phyloP scores from a whole-genome alignment of 148 eudicot species.

The Rhododendron vialii region DNA sequence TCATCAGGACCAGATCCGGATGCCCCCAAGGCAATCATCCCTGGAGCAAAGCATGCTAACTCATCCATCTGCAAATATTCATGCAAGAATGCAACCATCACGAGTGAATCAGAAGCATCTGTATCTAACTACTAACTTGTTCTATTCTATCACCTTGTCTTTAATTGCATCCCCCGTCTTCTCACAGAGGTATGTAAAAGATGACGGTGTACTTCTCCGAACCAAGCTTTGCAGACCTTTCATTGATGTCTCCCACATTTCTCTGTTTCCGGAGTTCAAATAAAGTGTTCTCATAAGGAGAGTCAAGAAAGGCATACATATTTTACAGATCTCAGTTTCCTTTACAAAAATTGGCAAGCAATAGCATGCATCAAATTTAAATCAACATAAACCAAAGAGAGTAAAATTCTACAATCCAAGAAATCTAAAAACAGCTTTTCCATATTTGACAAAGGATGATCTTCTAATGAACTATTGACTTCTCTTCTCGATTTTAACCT shows the following conservation, averaged over 20 bases:
- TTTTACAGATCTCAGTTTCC: neutral
- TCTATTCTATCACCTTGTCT: slow-evolving; percentile 57
- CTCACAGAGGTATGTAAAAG: slow-evolving; percentile 81
- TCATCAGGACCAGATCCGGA: slow-evolving; percentile 75
- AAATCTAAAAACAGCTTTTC: neutral
- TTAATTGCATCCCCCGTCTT: slow-evolving; percentile 53
- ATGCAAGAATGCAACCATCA: slow-evolving; percentile 1
- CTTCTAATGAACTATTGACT: neutral
- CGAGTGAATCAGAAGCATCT: neutral
- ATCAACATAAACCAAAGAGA: neutral
- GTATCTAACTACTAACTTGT: neutral
- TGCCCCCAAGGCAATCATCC: slow-evolving; percentile 93
- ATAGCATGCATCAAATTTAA: neutral
- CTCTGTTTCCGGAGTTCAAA: slow-evolving; percentile 43
- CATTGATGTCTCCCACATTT: slow-evolving; percentile 99
- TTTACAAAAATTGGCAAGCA: neutral
- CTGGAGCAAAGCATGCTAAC: slow-evolving; percentile 98
- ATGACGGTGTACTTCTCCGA: slow-evolving; percentile 76
- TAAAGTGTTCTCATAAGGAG: neutral
- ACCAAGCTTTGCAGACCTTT: slow-evolving; percentile 78
- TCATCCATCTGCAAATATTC: slow-evolving; percentile 85
- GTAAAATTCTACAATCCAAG: neutral
- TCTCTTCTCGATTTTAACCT: neutral
- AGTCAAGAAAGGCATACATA: neutral
- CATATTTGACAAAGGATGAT: neutral